These are phyloP conservation scores for Nannochloris sp. DNA, from an alignment of 139 green algal genomes.

Conservation along the genomic window DNA sequence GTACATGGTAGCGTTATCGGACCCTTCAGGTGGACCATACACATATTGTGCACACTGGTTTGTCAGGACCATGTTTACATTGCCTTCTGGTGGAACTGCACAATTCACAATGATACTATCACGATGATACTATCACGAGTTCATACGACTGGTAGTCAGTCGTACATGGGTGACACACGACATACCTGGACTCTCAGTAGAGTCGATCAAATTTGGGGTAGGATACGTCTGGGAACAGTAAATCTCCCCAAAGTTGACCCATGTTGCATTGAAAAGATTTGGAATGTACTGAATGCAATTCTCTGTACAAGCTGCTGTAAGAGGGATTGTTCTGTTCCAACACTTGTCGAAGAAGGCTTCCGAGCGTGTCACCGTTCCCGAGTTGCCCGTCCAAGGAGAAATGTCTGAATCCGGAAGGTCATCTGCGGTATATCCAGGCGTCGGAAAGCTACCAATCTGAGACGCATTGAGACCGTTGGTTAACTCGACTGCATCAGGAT, in stretches of 20 bases:
- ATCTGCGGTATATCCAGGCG: not conserved
- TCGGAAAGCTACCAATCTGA: not conserved
- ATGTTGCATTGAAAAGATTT: not conserved
- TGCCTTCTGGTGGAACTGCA: not conserved
- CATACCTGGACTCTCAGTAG: too few relatives aligned
- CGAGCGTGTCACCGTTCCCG: not conserved
- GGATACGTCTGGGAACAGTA: not conserved
- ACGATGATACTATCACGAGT: too few relatives aligned
- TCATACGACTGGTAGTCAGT: too few relatives aligned
- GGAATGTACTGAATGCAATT: not conserved
- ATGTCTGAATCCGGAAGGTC: not conserved
- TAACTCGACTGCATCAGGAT: not conserved
- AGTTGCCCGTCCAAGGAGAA: not conserved
- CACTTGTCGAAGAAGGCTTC: not conserved
- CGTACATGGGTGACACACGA: too few relatives aligned
- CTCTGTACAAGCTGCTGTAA: not conserved
- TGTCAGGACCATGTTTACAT: not conserved
- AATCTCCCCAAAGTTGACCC: not conserved
- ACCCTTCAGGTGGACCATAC: not conserved
- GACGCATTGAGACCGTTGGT: not conserved
- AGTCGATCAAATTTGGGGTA: not conserved
- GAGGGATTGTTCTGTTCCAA: not conserved
- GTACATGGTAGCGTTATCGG: not conserved
- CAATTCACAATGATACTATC: not conserved
- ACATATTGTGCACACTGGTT: conserved; percentile 1